Evolutionary conservation across 176 grass and related monocot species (phyloP), one percentile per base, ranked within the genome.

Genomic region (Oryza brachyantha): DNA sequence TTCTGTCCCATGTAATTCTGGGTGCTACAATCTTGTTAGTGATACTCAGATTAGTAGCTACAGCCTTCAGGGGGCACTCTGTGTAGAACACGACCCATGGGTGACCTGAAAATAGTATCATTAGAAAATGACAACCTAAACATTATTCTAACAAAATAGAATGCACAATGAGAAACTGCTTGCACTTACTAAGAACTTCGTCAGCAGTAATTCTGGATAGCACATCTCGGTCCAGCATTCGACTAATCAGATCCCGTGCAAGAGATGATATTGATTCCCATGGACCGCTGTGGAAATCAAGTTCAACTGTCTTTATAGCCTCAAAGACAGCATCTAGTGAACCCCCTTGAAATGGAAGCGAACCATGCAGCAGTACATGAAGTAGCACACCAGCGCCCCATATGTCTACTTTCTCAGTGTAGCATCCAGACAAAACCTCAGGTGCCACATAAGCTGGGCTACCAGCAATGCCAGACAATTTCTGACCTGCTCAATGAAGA

Each of bases 381-480:
- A 99, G 81, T 50, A 99, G 86, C 48, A 99, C 96, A 64, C 96
- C 96, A 13, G 86, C 90, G 55, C 85, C 65, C 96, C 96, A 99
- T 67, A 99, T 91, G 78, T 99, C 96, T 39, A 90, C 90, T 75
- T 99, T 93, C 83, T 99, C 96, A 46, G 81, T 87, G 72, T 99
- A 99, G 42, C 74, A 61, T 68, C 96, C 96, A 13, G 81, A 84
- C 50, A 99, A 83, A 76, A 99, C 96, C 80, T 96, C 96, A 48
- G 96, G 96, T 1, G 92, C 92, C 11, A 99, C 96, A 91, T 99
- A 99, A 42, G 92, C 96, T 25, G 92, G 92, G 79, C 96, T 99
- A 29, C 96, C 96, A 68, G 91, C 90, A 85, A 91, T 64, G 12
- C 96, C 96, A 66, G 84, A 91, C 41, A 99, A 75, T 82, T 81